Evolutionary conservation across 2,329 filamentous ascomycete species (phyloP).

Genomic region (Arthrobotrys conoides): DNA sequence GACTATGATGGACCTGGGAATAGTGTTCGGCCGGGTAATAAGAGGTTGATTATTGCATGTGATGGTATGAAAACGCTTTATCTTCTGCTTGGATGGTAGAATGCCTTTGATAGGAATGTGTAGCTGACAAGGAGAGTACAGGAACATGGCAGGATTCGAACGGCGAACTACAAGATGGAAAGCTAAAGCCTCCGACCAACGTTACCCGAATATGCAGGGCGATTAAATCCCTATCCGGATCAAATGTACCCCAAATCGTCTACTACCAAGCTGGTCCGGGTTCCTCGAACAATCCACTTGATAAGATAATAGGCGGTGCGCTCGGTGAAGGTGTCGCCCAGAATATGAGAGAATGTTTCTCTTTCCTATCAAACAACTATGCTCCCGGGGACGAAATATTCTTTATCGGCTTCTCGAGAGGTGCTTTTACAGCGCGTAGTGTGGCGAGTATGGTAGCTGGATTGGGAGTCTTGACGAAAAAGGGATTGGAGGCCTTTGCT

Average conservation of each 20-base stretch:
- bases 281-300: conserved; percentile 63
- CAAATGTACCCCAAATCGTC: conserved; percentile 74
- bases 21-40: conserved; percentile 41
- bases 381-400: conserved; percentile 73
- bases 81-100: not conserved
- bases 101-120: not conserved
- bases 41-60: conserved; percentile 63
- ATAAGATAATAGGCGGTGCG: conserved; percentile 59
- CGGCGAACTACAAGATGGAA: conserved; percentile 59
- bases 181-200: conserved; percentile 67
- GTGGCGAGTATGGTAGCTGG: conserved; percentile 72
- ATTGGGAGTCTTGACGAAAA: conserved; percentile 71
- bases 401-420: conserved; percentile 73
- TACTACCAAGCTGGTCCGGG: conserved; percentile 76
- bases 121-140: conserved; percentile 26
- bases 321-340: conserved; percentile 63
- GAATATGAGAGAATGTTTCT: conserved; percentile 75
- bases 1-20: conserved; percentile 45
- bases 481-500: conserved; percentile 72
- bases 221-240: conserved; percentile 70
- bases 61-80: conserved; percentile 59
- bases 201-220: conserved; percentile 75
- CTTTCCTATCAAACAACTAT: conserved; percentile 76
- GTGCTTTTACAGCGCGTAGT: conserved; percentile 74
- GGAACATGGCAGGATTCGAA: conserved; percentile 64